phyloP scores from a whole-genome alignment of 1,284 basidiomycete genomes.

The Melampsora occidentalis region DNA sequence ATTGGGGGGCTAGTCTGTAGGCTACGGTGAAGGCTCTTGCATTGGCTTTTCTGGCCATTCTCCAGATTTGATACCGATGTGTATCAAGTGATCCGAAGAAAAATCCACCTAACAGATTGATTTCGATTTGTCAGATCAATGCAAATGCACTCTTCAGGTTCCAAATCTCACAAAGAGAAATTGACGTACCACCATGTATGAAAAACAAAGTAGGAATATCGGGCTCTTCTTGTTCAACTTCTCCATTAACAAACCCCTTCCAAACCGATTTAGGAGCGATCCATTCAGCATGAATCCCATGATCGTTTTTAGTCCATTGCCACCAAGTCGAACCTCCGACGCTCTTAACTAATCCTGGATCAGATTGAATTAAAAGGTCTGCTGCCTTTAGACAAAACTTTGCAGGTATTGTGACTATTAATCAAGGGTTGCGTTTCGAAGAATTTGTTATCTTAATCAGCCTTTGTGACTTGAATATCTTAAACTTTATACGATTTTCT shows the following conservation, averaged over 20 bases:
- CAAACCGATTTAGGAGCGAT: slow-evolving; percentile 1
- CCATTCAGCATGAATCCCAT: slow-evolving; percentile 8
- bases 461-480: neutral
- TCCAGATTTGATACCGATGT: slow-evolving; percentile 70
- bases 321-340: slow-evolving; percentile 2
- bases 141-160: no score
- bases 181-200: neutral
- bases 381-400: neutral
- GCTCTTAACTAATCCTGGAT: neutral
- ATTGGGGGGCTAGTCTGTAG: slow-evolving; percentile 50
- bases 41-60: slow-evolving; percentile 81
- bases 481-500: no score
- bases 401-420: neutral
- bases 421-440: no score
- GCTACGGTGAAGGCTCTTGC: slow-evolving; percentile 68
- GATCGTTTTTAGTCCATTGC: slow-evolving; percentile 1
- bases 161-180: no score
- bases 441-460: neutral
- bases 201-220: neutral
- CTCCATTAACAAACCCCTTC: neutral
- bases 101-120: neutral
- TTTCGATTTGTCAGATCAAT: no score
- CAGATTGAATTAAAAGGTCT: slow-evolving; percentile 3
- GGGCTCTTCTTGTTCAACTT: neutral
- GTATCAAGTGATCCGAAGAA: neutral